Evolutionary conservation across 257 asterid species (phyloP).

Genomic region (Datura wrightii): DNA sequence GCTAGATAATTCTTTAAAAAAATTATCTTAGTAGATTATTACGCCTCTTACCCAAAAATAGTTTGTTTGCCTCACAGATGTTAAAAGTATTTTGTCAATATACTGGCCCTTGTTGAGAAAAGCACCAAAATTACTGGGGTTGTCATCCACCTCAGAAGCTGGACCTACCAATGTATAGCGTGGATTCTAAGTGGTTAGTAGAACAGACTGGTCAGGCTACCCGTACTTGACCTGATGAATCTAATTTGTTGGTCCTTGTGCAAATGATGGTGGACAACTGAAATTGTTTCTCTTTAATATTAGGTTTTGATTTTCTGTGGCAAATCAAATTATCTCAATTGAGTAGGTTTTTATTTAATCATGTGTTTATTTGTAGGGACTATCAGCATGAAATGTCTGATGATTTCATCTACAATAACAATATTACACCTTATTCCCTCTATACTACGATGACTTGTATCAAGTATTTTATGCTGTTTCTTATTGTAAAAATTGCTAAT

Average conservation of each 20-base stretch:
- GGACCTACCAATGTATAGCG: neutral
- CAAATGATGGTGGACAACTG: neutral
- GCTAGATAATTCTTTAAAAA: neutral
- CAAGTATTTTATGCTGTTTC: neutral
- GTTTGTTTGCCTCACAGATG: neutral
- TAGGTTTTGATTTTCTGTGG: neutral
- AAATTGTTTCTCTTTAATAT: neutral
- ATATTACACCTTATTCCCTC: neutral
- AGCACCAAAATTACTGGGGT: neutral
- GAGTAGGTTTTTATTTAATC: neutral
- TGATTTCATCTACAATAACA: neutral
- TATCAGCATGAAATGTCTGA: conserved; percentile 19
- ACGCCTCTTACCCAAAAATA: neutral
- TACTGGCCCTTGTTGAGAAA: neutral
- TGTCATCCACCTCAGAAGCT: neutral
- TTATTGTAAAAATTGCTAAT: conserved; percentile 4
- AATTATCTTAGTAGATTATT: no score
- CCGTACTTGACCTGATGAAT: conserved; percentile 5
- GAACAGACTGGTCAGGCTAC: neutral
- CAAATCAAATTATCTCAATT: neutral
- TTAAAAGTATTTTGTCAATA: neutral
- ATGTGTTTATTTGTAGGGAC: neutral
- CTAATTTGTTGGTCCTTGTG: conserved; percentile 12
- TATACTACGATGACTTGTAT: neutral
- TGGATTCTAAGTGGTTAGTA: neutral